A percentile compares a stretch with the other conserved stretches of the same genome.
These are phyloP conservation scores for Parmelia sp. DNA, from an alignment of 495 filamentous ascomycete genomes.

Conservation along the genomic window DNA sequence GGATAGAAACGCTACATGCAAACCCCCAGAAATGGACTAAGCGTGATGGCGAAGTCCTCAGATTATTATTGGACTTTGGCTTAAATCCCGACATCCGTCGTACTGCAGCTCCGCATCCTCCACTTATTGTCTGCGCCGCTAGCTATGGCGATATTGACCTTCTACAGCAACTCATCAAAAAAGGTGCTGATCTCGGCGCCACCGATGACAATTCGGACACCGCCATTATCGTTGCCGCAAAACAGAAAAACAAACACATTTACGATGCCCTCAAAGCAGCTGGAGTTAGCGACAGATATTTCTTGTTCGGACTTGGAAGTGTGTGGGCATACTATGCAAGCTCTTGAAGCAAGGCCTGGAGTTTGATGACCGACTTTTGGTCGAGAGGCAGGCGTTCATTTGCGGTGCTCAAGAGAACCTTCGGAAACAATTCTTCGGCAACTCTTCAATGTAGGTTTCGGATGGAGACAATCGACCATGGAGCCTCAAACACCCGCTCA, in stretches of 20 bases:
- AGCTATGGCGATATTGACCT: conserved; percentile 11
- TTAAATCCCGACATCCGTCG: conserved; percentile 15
- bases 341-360: background rate
- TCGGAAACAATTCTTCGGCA: background rate
- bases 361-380: background rate
- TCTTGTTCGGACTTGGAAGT: conserved; percentile 15
- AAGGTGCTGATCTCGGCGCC: conserved; percentile 11
- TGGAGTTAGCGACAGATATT: conserved; percentile 16
- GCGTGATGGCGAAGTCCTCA: conserved; percentile 13
- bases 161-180: conserved; percentile 11
- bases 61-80: conserved; percentile 13
- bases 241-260: conserved; percentile 6
- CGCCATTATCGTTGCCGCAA: conserved; percentile 16
- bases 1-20: conserved; percentile 4
- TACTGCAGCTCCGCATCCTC: conserved; percentile 13
- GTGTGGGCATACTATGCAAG: conserved; percentile 13
- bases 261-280: conserved; percentile 19
- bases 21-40: conserved; percentile 9
- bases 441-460: background rate
- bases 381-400: background rate
- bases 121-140: conserved; percentile 18
- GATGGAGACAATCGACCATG: background rate
- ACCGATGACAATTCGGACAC: conserved; percentile 14
- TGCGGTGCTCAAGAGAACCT: background rate
- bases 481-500: background rate